A percentile compares a stretch with the other conserved stretches of the same genome.
These are phyloP conservation scores for Boletus pseudo-olivaceus DNA, from an alignment of 768 basidiomycete species.

Conservation along the genomic window DNA sequence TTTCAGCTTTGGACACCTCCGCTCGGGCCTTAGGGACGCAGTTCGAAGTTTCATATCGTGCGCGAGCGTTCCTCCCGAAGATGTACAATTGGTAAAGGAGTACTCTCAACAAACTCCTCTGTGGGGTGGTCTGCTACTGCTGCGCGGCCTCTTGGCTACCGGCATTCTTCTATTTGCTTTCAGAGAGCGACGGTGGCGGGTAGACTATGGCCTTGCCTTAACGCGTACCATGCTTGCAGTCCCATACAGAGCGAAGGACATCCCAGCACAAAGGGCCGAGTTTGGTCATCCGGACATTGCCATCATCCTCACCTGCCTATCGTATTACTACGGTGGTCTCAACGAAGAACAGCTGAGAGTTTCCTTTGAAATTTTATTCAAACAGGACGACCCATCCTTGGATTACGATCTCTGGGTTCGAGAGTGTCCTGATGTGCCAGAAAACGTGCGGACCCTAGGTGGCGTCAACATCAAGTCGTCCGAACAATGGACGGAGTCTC, in stretches of 20 bases:
- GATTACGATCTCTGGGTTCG: slow-evolving; percentile 34
- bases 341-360: slow-evolving; percentile 24
- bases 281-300: slow-evolving; percentile 38
- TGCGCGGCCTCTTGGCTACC: slow-evolving; percentile 34
- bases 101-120: background rate
- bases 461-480: slow-evolving; percentile 31
- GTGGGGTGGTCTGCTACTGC: slow-evolving; percentile 27
- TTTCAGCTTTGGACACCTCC: slow-evolving; percentile 14
- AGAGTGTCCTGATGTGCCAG: slow-evolving; percentile 17
- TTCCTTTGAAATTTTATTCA: slow-evolving; percentile 29
- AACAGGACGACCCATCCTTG: slow-evolving; percentile 29
- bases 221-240: slow-evolving; percentile 35
- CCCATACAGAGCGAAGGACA: slow-evolving; percentile 38
- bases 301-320: slow-evolving; percentile 35
- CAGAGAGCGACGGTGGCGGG: slow-evolving; percentile 36
- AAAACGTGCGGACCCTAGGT: slow-evolving; percentile 6
- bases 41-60: slow-evolving; percentile 25
- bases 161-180: slow-evolving; percentile 32
- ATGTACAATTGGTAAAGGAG: slow-evolving; percentile 7
- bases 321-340: slow-evolving; percentile 37
- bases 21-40: background rate
- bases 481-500: slow-evolving; percentile 16
- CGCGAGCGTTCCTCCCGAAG: background rate
- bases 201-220: slow-evolving; percentile 36
- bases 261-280: slow-evolving; percentile 36